A percentile compares a stretch with the other conserved stretches of the same genome.
phyloP scores from a whole-genome alignment of 192 early-diverging fungal species.

The Coemansia sp. region DNA sequence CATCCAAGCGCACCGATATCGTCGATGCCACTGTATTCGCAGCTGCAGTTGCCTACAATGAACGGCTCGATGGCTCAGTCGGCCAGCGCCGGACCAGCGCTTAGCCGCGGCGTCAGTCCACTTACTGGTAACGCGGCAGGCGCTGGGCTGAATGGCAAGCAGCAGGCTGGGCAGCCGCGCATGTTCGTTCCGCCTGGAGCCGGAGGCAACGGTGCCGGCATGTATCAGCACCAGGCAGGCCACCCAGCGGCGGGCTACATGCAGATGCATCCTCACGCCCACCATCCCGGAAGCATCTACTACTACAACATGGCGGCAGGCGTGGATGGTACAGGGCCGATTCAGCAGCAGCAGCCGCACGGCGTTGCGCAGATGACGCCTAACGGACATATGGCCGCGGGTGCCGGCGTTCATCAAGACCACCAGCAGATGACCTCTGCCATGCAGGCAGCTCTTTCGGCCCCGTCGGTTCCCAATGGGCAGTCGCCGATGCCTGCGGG shows the following conservation, averaged over 20 bases:
- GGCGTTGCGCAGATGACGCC: conserved; percentile 29
- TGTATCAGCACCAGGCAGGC: conserved; percentile 5
- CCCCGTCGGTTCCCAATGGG: conserved; percentile 2
- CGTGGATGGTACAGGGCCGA: conserved; percentile 17
- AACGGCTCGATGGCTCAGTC: background rate
- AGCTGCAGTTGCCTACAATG: conserved; percentile 6
- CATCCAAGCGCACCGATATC: conserved; percentile 32
- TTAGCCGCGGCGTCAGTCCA: conserved; percentile 40
- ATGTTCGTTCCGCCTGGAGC: conserved; percentile 11
- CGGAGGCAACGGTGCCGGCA: conserved; percentile 9
- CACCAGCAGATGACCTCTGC: conserved; percentile 4
- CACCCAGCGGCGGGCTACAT: conserved; percentile 12
- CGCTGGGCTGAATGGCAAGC: conserved; percentile 2
- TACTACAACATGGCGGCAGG: conserved; percentile 42
- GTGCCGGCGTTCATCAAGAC: background rate
- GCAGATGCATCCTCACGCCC: conserved; percentile 19
- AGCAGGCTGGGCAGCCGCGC: conserved; percentile 10
- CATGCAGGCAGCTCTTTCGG: conserved; percentile 8
- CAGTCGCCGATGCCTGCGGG: conserved; percentile 1
- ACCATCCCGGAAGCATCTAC: conserved; percentile 26
- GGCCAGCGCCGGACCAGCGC: conserved; percentile 18
- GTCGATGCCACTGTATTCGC: conserved; percentile 38
- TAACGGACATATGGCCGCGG: conserved; percentile 10
- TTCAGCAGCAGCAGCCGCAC: conserved; percentile 9
- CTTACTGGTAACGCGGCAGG: conserved; percentile 7